Evolutionary conservation across 176 grass and related monocot species (phyloP), one percentile per base, ranked within the genome.

Genomic region (Phoenix roebelenii): DNA sequence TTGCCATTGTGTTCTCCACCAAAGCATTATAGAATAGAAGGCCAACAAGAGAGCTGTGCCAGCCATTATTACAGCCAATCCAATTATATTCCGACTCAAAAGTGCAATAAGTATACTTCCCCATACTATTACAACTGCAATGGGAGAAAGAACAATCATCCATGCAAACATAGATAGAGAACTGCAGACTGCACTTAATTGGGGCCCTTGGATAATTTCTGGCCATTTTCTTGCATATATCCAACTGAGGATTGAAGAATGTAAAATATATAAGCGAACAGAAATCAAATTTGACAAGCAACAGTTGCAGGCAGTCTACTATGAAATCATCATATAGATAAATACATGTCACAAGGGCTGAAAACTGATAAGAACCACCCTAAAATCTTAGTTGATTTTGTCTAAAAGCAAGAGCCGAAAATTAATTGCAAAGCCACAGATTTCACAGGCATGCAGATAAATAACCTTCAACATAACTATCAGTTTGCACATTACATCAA

Each of bases 221-320:
- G 94, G 94, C 94, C 94, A 98, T 93, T 98, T 86, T 75, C 94
- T 98, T 85, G 94, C 94, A 79, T 92, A 98, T 89, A 98, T 89
- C 94, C 94, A 98, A 82, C 94, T 98, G 79, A 67, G 56, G 63
- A 63, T 65, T 74, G 75, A 71, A 77, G 3, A 16, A 55, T 54
- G 58, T 79, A 77, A 55, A 18, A 72, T 4, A 16, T 66, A 70
- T 64, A 61, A 52, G 30, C 39, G 44, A 28, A 63, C 28, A 19
- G 57, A 25, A 76, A 32, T 49, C 14, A 62, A 68, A n/a, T 25
- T 3, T 55, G 48, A 72, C 16, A 10, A 17, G 49, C 68, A 61
- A 17, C 9, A 44, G 35, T 44, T 44, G 35, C 35, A 44, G 7
- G 35, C 9, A 12, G 35, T 44, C 35, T 44, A 44, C 35, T 0